Percentiles rank a stretch among this genome's conserved stretches.
Conservation (phyloP, 78 protist genomes). For the Creolimax fragrantissima region DNA sequence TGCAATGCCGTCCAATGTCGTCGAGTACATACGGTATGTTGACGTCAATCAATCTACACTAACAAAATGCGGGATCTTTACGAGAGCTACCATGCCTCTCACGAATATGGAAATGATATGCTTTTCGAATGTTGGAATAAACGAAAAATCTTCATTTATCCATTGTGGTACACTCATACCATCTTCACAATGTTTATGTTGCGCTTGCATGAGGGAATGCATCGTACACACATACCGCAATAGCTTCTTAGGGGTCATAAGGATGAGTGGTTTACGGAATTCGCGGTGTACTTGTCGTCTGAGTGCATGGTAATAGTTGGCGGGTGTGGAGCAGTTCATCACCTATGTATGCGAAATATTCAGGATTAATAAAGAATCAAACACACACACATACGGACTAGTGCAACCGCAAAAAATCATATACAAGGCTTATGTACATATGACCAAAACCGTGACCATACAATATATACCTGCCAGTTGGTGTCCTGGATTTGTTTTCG, state of each 20-base stretch:
- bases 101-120: too few relatives aligned
- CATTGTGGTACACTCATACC: too few relatives aligned
- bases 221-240: slow-evolving; percentile 39
- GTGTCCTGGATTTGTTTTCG: slow-evolving; percentile 22
- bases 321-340: slow-evolving; percentile 81
- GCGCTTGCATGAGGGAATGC: too few relatives aligned
- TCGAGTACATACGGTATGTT: too few relatives aligned
- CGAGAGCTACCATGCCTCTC: too few relatives aligned
- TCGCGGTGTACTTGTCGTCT: slow-evolving; percentile 86
- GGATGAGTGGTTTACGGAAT: slow-evolving; percentile 89
- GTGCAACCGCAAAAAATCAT: not conserved
- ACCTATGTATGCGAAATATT: slow-evolving; percentile 37
- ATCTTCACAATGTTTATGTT: too few relatives aligned
- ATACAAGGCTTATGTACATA: not conserved
- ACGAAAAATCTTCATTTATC: too few relatives aligned
- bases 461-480: slow-evolving; percentile 27
- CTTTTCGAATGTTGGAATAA: too few relatives aligned
- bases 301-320: slow-evolving; percentile 93
- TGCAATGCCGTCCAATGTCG: too few relatives aligned
- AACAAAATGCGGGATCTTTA: too few relatives aligned
- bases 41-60: too few relatives aligned
- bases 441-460: too few relatives aligned
- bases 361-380: not conserved
- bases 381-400: not conserved
- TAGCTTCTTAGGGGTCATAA: slow-evolving; percentile 74